phyloP scores from a whole-genome alignment of 2,329 filamentous ascomycete species.

The Aspergillus melleus region DNA sequence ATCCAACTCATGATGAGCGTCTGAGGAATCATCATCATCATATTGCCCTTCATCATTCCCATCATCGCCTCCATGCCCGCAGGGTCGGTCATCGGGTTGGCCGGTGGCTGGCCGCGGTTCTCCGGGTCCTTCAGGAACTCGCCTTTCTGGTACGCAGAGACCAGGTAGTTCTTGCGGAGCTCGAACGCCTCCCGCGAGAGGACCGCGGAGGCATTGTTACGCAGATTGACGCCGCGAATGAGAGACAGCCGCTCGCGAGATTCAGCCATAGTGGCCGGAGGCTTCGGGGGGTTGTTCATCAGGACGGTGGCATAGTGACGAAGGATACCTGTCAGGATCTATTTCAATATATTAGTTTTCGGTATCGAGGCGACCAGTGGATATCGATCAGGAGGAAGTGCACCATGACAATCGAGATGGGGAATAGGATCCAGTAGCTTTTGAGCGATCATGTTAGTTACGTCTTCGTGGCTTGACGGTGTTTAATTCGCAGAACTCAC shows the following conservation, averaged over 20 bases:
- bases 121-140: slow-evolving; percentile 88
- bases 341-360: not conserved
- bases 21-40: slow-evolving; percentile 99
- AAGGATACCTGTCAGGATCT: slow-evolving; percentile 90
- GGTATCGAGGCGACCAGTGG: not conserved
- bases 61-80: slow-evolving; percentile 99
- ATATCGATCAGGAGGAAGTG: slow-evolving; percentile 5
- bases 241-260: slow-evolving; percentile 81
- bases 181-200: slow-evolving; percentile 78
- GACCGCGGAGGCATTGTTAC: slow-evolving; percentile 76
- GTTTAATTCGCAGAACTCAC: slow-evolving; percentile 55
- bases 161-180: slow-evolving; percentile 75
- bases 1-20: slow-evolving; percentile 99
- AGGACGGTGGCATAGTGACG: slow-evolving; percentile 96
- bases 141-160: slow-evolving; percentile 79
- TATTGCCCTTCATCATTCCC: slow-evolving; percentile 99
- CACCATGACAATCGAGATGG: slow-evolving; percentile 97
- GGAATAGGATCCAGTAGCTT: slow-evolving; percentile 98
- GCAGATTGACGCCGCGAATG: slow-evolving; percentile 79
- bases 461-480: not conserved
- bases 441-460: slow-evolving; percentile 15
- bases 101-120: slow-evolving; percentile 77
- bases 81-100: slow-evolving; percentile 94
- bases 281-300: slow-evolving; percentile 80
- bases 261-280: slow-evolving; percentile 60